Evolutionary conservation across 768 basidiomycete species (phyloP), one percentile per base, ranked within the genome.

Genomic region (Naematelia encephala): DNA sequence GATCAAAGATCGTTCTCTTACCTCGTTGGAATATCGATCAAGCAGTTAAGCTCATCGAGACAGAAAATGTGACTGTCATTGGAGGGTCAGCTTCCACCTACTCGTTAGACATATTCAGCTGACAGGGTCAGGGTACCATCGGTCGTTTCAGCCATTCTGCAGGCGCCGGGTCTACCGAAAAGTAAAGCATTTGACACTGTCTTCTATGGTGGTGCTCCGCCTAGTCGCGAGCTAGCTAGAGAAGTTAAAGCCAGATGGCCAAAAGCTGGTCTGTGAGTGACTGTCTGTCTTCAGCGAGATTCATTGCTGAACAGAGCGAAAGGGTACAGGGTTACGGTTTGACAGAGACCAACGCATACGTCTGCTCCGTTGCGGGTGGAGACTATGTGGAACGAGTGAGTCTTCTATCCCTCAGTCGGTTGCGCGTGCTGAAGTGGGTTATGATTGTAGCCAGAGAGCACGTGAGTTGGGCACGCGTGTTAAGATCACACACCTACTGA

Each of bases 311-410:
- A 22, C 34, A 29, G 21, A 44, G 42, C 11, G 4, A 19, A 42
- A 73, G 71, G 26, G 69, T 73, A 8, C 72, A 73, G 53, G 72
- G 72, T 12, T 73, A 73, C 45, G 72, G 72, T 8, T 48, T 73
- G 59, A 73, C 69, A 0, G 72, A 73, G 62, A 73, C 72, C 2
- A 73, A 73, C 43, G 72, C 72, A 2, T 70, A 70, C 64, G 67
- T 73, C n/a, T 70, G 69, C 53, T 70, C 72, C 1, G 57, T 70
- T 8, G 67, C 69, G 14, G 72, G 72, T 10, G 47, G 44, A 27
- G 72, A 73, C 46, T 73, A 73, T 51, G 16, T 69, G 8, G 46
- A 54, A 11, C 56, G 58, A 26, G 72, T 70, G 56, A 67, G 69
- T 54, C n/a, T 49, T 29, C 29, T 28, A 25, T 19, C 34, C 25